These are phyloP conservation scores for Cylindrotheca closterium DNA, from an alignment of 108 stramenopile genomes.

Conservation along the genomic window DNA sequence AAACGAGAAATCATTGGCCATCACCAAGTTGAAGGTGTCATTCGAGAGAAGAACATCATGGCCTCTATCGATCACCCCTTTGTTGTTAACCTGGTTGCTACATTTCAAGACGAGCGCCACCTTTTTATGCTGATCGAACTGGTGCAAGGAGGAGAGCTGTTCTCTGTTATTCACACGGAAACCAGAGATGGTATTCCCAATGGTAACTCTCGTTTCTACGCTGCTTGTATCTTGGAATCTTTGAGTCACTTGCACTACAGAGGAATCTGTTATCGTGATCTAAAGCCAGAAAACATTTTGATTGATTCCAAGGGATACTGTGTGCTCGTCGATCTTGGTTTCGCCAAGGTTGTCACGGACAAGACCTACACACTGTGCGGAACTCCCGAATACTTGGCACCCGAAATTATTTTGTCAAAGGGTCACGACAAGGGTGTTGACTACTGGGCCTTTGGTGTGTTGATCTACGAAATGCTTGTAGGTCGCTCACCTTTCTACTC, in stretches of 20 bases:
- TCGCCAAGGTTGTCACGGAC: slow-evolving; percentile 97
- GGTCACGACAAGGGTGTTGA: slow-evolving; percentile 99
- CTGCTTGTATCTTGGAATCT: slow-evolving; percentile 80
- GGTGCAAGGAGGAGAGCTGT: slow-evolving; percentile 93
- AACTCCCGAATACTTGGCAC: slow-evolving; percentile 98
- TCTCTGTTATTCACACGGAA: slow-evolving; percentile 90
- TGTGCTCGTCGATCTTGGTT: slow-evolving; percentile 98
- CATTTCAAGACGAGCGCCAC: slow-evolving; percentile 88
- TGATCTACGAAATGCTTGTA: slow-evolving; percentile 98
- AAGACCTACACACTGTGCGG: slow-evolving; percentile 98
- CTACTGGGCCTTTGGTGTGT: slow-evolving; percentile 98
- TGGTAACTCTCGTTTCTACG: slow-evolving; percentile 85
- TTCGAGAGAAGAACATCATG: slow-evolving; percentile 92
- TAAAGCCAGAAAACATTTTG: slow-evolving; percentile 88
- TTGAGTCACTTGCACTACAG: slow-evolving; percentile 74
- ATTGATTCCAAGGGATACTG: slow-evolving; percentile 93
- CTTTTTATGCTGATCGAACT: slow-evolving; percentile 91
- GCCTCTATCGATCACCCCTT: slow-evolving; percentile 90
- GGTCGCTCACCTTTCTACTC: slow-evolving; percentile 97
- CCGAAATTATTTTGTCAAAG: slow-evolving; percentile 97
- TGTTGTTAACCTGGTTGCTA: slow-evolving; percentile 86
- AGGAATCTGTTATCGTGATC: slow-evolving; percentile 91
- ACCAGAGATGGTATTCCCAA: slow-evolving; percentile 90
- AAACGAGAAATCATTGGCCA: slow-evolving; percentile 97
- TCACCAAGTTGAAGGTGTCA: slow-evolving; percentile 94